phyloP scores from a whole-genome alignment of 1,139 yeast species.

The Hanseniaspora sp. region DNA sequence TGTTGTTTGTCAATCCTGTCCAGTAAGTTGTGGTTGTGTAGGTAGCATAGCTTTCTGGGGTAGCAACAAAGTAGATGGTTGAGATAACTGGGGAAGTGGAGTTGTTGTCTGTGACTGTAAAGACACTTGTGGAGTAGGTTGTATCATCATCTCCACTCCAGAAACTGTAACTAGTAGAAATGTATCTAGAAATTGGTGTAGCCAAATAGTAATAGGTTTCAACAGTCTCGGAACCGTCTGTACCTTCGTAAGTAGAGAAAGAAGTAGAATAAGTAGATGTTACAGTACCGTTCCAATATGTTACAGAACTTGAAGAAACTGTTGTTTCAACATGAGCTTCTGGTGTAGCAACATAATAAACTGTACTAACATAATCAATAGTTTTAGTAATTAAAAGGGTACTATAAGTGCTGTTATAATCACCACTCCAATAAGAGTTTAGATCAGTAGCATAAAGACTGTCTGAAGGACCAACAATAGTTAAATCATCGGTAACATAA shows the following conservation, averaged over 20 bases:
- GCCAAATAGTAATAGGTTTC: slow-evolving; percentile 18
- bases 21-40: neutral
- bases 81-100: slow-evolving; percentile 16
- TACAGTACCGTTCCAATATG: neutral
- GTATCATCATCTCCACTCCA: slow-evolving; percentile 14
- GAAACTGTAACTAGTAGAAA: slow-evolving; percentile 13
- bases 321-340: neutral
- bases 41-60: neutral
- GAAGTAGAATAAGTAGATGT: neutral
- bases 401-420: slow-evolving; percentile 16
- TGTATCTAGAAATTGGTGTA: slow-evolving; percentile 16
- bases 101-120: neutral
- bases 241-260: slow-evolving; percentile 1
- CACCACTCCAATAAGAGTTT: slow-evolving; percentile 16
- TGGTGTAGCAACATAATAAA: neutral
- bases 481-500: neutral
- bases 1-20: neutral
- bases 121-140: slow-evolving; percentile 16
- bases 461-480: neutral
- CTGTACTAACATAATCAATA: slow-evolving; percentile 3
- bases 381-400: slow-evolving; percentile 16
- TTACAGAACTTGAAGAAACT: neutral
- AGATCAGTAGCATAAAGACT: neutral
- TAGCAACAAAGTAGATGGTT: slow-evolving; percentile 17
- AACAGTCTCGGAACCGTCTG: slow-evolving; percentile 16